Percentiles rank a stretch among this genome's conserved stretches.
Conservation (phyloP, 441 rosid genomes). For the Gossypium trilobum region DNA sequence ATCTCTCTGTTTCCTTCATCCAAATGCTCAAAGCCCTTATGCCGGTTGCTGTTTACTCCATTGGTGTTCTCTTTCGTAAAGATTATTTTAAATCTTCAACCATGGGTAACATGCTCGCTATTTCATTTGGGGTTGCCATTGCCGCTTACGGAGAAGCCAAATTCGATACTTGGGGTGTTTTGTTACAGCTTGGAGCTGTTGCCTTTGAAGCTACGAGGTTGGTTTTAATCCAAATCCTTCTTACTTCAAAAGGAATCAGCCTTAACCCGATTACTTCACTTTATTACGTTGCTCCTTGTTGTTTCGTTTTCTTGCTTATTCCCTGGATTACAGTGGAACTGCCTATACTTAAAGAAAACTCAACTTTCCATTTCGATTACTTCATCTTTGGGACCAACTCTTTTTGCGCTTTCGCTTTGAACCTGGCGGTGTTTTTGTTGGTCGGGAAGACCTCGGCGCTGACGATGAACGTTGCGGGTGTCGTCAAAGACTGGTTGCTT, state of each 20-base stretch:
- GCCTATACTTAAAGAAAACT: slow-evolving; percentile 27
- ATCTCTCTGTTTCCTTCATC: slow-evolving; percentile 43
- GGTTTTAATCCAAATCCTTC: slow-evolving; percentile 40
- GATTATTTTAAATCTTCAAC: slow-evolving; percentile 28
- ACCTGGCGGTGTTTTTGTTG: slow-evolving; percentile 40
- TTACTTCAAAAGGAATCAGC: slow-evolving; percentile 34
- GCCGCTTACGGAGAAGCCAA: slow-evolving; percentile 45
- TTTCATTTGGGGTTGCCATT: slow-evolving; percentile 40
- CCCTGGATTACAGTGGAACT: slow-evolving; percentile 36
- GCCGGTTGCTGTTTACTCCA: slow-evolving; percentile 49
- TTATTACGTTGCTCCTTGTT: slow-evolving; percentile 46
- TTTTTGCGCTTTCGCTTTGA: slow-evolving; percentile 39
- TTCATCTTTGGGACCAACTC: slow-evolving; percentile 38
- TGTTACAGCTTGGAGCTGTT: slow-evolving; percentile 43
- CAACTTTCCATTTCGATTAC: slow-evolving; percentile 38
- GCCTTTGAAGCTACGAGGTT: slow-evolving; percentile 41
- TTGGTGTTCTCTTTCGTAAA: slow-evolving; percentile 30
- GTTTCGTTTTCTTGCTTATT: slow-evolving; percentile 30
- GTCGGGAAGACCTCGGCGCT: slow-evolving; percentile 46
- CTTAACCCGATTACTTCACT: slow-evolving; percentile 40
- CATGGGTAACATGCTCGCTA: slow-evolving; percentile 40
- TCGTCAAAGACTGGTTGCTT: slow-evolving; percentile 48
- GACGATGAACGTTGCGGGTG: slow-evolving; percentile 53
- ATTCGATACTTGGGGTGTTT: slow-evolving; percentile 31
- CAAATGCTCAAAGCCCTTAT: slow-evolving; percentile 51